phyloP scores from a whole-genome alignment of 2,329 filamentous ascomycete species.

The Fusarium torulosum region DNA sequence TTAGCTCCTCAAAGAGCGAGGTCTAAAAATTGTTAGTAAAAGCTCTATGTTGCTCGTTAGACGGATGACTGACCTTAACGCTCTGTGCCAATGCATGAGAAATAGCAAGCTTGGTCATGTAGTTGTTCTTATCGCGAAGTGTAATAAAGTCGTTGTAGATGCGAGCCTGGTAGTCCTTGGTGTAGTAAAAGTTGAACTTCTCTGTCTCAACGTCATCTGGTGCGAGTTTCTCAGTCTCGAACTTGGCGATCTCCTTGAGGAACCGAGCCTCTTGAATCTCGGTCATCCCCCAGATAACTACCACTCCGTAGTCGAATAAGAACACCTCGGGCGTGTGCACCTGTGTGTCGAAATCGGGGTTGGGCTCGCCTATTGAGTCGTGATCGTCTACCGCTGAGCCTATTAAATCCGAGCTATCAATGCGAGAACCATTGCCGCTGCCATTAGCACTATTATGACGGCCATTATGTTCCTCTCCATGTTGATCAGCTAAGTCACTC shows the following conservation, averaged over 20 bases:
- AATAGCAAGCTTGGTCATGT: conserved; percentile 98
- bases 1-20: conserved; percentile 93
- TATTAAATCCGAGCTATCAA: conserved; percentile 52
- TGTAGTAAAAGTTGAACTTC: conserved; percentile 99
- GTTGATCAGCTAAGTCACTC: conserved; percentile 71
- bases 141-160: conserved; percentile 99
- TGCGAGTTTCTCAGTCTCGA: conserved; percentile 89
- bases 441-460: conserved; percentile 44
- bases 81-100: conserved; percentile 95
- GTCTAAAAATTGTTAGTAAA: conserved; percentile 67
- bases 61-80: conserved; percentile 75
- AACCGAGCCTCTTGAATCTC: conserved; percentile 90
- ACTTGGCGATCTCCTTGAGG: conserved; percentile 92
- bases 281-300: conserved; percentile 99
- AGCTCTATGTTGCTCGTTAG: background rate
- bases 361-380: conserved; percentile 58
- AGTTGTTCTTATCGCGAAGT: conserved; percentile 90
- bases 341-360: conserved; percentile 83
- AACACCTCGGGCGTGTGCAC: conserved; percentile 96
- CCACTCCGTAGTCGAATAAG: conserved; percentile 96
- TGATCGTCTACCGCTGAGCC: conserved; percentile 53
- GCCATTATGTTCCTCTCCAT: conserved; percentile 55
- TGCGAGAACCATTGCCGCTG: conserved; percentile 45
- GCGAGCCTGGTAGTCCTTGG: conserved; percentile 93
- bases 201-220: conserved; percentile 94